These are phyloP conservation scores for Mortierella sp. DNA, from an alignment of 371 early-diverging fungal species.

Conservation along the genomic window DNA sequence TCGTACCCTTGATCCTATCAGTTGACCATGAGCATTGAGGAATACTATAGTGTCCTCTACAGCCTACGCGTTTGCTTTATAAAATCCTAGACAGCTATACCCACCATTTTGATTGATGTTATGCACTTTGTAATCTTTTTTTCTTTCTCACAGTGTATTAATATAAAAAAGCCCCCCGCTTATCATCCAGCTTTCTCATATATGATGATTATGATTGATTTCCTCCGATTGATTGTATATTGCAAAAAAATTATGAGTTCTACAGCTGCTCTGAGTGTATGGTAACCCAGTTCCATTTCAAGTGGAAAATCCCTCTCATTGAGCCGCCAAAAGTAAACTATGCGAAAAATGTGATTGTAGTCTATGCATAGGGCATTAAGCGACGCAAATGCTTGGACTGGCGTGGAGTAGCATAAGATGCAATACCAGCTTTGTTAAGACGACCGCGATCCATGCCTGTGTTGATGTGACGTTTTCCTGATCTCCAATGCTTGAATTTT, in stretches of 20 bases:
- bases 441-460: conserved; percentile 58
- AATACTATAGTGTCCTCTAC: conserved; percentile 8
- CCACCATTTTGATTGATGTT: conserved; percentile 3
- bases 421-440: conserved; percentile 47
- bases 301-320: background rate
- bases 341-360: background rate
- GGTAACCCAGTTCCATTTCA: background rate
- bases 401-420: conserved; percentile 46
- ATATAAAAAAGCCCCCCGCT: background rate
- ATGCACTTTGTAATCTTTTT: background rate
- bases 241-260: background rate
- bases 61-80: conserved; percentile 1
- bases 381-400: conserved; percentile 56
- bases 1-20: conserved; percentile 48
- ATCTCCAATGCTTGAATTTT: conserved; percentile 58
- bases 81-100: conserved; percentile 22
- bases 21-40: conserved; percentile 53
- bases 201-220: background rate
- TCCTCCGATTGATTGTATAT: background rate
- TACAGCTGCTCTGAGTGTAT: background rate
- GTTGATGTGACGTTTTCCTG: conserved; percentile 60
- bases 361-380: conserved; percentile 59
- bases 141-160: background rate
- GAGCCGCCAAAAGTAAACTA: background rate
- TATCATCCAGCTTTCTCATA: too few relatives aligned